Percentiles rank a stretch among this genome's conserved stretches.
These are phyloP conservation scores for Geotrichum restrictum DNA, from an alignment of 1,139 yeast genomes.

Conservation along the genomic window DNA sequence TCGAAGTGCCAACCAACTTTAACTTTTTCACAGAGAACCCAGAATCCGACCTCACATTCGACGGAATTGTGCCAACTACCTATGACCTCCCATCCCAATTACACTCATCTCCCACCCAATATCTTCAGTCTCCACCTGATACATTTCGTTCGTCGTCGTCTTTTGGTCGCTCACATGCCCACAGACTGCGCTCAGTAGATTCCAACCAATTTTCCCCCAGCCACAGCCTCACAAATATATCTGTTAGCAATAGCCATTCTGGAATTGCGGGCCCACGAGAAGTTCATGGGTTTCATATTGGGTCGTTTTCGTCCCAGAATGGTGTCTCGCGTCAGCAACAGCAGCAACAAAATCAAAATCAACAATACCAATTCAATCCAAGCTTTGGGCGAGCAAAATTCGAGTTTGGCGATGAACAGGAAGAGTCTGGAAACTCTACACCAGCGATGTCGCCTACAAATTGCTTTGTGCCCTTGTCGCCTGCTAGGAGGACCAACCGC, in stretches of 20 bases:
- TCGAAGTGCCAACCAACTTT: neutral
- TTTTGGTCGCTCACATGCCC: neutral
- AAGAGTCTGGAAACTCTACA: slow-evolving; percentile 1
- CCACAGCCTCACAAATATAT: slow-evolving; percentile 14
- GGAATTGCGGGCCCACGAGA: slow-evolving; percentile 29
- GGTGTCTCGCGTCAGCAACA: neutral
- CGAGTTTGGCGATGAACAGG: slow-evolving; percentile 13
- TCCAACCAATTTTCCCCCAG: neutral
- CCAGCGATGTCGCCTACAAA: slow-evolving; percentile 9
- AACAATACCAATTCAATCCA: neutral
- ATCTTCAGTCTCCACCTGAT: neutral
- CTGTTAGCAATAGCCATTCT: slow-evolving; percentile 23
- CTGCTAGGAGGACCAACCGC: neutral
- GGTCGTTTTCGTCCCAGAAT: slow-evolving; percentile 13
- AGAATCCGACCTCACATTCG: neutral
- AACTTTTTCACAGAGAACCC: neutral
- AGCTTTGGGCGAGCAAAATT: slow-evolving; percentile 11
- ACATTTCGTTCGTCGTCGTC: neutral
- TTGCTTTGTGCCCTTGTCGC: neutral
- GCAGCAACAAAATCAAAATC: neutral
- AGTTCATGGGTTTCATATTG: slow-evolving; percentile 20
- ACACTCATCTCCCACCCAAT: neutral
- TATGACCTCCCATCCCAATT: neutral
- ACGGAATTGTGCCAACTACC: neutral
- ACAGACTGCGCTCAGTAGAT: too few relatives aligned